Base-by-base conservation (phyloP, 345 rosid species). In the Gossypium australe region DNA sequence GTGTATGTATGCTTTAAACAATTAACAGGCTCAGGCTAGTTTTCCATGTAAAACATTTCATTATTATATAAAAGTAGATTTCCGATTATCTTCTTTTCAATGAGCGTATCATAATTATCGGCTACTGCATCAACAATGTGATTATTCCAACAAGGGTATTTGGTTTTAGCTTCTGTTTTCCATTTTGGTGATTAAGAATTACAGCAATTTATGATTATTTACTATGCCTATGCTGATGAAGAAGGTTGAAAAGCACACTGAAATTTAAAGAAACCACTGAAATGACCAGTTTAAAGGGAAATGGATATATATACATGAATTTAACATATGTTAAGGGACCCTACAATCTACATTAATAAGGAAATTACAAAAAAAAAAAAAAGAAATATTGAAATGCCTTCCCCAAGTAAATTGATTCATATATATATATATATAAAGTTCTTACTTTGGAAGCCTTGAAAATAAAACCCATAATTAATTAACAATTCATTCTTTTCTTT, bases 341-440 rank as follows among this genome's bases (percentile, higher is more conserved):
- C 71, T 77, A 79, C 41, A 59, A 34, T 56, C 73, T 77, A 79
- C 27, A 59, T 56, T 45, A 24, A 67, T 22, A 61, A 45, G 51
- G 41, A 52, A 77, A 77, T 47, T 70, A 53, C 43, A 29, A 29
- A 29, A 29, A 25, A 25, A 25, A 25, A 67, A 41, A 56, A 59
- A 22, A 29, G 58, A 52, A 22, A 62, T 51, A 16, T 51, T 51
- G 63, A 67, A 29, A 38, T 17, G 70, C 72, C 74, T 74, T 70
- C 72, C 76, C 83, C 81, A 75, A 73, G 80, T 72, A 75, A 82
- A 78, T 77, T 68, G 67, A 72, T 72, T 74, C 78, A 60, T 75
- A 74, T 57, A 34, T 29, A 29, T 27, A 27, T 29, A 29, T 34
- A 57, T 74, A 72, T 74, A 73, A 59, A 59, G 41, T 79, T 84